Percentiles rank a stretch among this genome's conserved stretches.
Evolutionary conservation across 192 early-diverging fungal genomes (phyloP).

Genomic region (Chytriomyces sp.): DNA sequence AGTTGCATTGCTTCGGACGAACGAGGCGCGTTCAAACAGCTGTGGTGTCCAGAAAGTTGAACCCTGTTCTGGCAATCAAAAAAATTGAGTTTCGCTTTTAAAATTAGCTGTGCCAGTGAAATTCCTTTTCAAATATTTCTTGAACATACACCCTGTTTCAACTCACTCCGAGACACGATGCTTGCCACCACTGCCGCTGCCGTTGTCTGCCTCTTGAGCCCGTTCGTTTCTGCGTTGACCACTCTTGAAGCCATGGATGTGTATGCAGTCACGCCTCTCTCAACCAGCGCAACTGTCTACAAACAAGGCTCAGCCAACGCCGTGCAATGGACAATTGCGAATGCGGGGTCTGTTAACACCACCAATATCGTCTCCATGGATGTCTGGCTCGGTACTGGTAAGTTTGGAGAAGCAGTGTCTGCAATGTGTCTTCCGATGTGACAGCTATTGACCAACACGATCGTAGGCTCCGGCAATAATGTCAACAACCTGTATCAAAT

Average conservation of each 20-base stretch:
- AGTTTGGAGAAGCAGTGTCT: no score
- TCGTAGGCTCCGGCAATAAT: neutral
- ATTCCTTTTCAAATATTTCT: neutral
- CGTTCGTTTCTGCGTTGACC: neutral
- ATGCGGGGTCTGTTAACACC: neutral
- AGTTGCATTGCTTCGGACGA: no score
- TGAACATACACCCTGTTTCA: no score
- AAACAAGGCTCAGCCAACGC: neutral
- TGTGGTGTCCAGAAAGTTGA: no score
- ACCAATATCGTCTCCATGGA: neutral
- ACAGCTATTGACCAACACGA: no score
- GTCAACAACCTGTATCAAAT: neutral
- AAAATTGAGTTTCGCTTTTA: neutral
- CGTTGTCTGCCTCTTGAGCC: neutral
- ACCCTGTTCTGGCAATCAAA: neutral
- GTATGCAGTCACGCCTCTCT: neutral
- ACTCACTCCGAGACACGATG: no score
- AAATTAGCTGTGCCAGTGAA: neutral
- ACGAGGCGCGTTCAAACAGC: no score
- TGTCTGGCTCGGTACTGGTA: neutral
- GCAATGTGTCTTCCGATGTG: no score
- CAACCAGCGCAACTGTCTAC: neutral
- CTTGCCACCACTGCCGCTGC: no score
- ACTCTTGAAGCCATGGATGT: neutral
- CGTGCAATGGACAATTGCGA: neutral